Conservation (phyloP, 352 stramenopile genomes). For the Pythium vanterpoolii region DNA sequence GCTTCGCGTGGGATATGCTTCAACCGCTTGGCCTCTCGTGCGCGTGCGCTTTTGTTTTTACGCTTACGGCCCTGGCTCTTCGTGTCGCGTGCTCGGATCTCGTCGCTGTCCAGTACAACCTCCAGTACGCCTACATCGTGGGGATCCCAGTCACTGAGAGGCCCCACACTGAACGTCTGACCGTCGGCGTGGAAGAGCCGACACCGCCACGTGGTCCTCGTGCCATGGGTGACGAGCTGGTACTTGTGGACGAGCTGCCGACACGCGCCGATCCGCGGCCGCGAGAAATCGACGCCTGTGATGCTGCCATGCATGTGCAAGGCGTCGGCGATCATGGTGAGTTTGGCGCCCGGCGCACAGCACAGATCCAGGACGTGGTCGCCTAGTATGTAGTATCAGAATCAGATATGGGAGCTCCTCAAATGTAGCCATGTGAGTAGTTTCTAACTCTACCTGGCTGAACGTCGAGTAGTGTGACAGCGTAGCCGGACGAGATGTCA, state of each 20-base stretch:
- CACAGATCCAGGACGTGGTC: constrained; percentile 93
- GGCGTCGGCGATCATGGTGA: constrained; percentile 90
- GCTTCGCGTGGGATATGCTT: constrained; percentile 5
- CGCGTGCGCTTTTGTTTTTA: constrained; percentile 89
- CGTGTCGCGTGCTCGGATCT: constrained; percentile 42
- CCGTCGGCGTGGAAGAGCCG: constrained; percentile 79
- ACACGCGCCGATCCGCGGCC: constrained; percentile 76
- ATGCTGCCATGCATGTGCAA: constrained; percentile 54
- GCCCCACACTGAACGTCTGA: constrained; percentile 59
- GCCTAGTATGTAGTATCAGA: constrained; percentile 22
- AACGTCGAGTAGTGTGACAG: constrained; percentile 55
- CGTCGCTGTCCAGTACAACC: constrained; percentile 62
- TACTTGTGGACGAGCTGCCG: constrained; percentile 93
- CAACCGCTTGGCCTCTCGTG: constrained; percentile 45
- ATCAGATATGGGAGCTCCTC: neutral
- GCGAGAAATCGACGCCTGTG: constrained; percentile 87
- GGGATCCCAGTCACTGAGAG: constrained; percentile 37
- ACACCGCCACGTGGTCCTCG: constrained; percentile 42
- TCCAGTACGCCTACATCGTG: constrained; percentile 35
- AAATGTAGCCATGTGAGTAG: neutral
- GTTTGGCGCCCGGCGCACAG: constrained; percentile 90
- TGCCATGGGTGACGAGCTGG: constrained; percentile 53
- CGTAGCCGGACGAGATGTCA: constrained; percentile 76
- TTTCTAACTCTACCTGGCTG: constrained; percentile 31
- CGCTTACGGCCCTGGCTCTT: constrained; percentile 76